Evolutionary conservation across 345 rosid species (phyloP).

Genomic region (Linum lewisii): DNA sequence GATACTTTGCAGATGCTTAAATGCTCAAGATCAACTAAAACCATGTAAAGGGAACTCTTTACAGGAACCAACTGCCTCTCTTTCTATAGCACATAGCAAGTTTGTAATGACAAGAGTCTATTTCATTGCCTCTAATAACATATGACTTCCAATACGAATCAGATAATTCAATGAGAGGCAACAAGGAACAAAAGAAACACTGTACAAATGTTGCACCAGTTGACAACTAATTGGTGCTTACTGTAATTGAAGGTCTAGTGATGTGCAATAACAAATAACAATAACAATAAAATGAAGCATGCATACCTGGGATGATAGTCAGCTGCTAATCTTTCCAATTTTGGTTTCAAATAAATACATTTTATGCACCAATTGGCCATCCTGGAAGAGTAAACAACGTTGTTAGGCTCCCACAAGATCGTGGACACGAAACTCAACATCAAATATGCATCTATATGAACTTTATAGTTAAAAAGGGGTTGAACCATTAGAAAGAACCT

Average conservation of each 20-base stretch:
- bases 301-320: slow-evolving; percentile 73
- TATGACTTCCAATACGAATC: no score
- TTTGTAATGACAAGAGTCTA: no score
- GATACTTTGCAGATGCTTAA: background rate
- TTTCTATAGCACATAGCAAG: no score
- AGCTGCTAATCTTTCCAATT: slow-evolving; percentile 83
- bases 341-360: slow-evolving; percentile 77
- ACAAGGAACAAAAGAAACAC: no score
- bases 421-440: background rate
- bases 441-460: background rate
- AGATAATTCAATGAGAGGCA: background rate
- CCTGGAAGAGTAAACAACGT: slow-evolving; percentile 44
- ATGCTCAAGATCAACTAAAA: background rate
- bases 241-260: background rate
- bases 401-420: slow-evolving; percentile 11
- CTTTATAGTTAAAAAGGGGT: no score
- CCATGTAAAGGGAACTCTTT: background rate
- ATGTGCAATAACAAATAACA: no score
- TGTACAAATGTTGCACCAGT: background rate
- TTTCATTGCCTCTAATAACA: no score
- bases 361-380: slow-evolving; percentile 97
- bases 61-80: background rate
- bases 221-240: background rate
- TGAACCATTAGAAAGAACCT: no score
- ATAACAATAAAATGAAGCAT: slow-evolving; percentile 14